These are phyloP conservation scores for Neofusicoccum kwambonambiense DNA, from an alignment of 2,329 filamentous ascomycete genomes.

Conservation along the genomic window DNA sequence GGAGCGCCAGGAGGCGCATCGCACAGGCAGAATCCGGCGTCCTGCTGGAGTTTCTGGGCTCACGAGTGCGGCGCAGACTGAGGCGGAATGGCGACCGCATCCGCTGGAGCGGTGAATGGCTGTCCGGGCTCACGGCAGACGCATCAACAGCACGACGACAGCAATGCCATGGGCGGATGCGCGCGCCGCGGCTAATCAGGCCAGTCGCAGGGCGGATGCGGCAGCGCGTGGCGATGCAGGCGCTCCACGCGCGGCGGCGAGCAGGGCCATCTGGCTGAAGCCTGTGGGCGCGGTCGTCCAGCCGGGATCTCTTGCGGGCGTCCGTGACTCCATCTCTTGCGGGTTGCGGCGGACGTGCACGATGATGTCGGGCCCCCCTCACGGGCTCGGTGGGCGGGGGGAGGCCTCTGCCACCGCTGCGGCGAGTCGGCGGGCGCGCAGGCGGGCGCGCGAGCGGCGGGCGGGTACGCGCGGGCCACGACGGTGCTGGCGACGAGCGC, in stretches of 20 bases:
- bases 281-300: no score
- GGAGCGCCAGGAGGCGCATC: background rate
- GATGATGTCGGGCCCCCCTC: no score
- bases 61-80: background rate
- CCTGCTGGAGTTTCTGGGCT: background rate
- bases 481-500: no score
- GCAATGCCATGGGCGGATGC: background rate
- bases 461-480: no score
- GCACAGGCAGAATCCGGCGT: background rate
- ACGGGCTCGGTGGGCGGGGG: background rate
- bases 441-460: no score
- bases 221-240: background rate
- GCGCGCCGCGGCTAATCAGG: background rate
- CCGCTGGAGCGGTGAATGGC: background rate
- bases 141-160: background rate
- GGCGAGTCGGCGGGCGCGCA: no score
- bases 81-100: background rate
- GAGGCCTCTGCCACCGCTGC: background rate
- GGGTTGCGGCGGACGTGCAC: background rate
- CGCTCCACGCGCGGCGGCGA: background rate
- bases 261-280: no score
- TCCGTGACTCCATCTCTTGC: no score
- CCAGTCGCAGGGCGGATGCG: background rate
- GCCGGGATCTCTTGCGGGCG: no score
- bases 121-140: background rate